Evolutionary conservation across 352 stramenopile genomes (phyloP).

Genomic region (Thraustochytrium striatum): DNA sequence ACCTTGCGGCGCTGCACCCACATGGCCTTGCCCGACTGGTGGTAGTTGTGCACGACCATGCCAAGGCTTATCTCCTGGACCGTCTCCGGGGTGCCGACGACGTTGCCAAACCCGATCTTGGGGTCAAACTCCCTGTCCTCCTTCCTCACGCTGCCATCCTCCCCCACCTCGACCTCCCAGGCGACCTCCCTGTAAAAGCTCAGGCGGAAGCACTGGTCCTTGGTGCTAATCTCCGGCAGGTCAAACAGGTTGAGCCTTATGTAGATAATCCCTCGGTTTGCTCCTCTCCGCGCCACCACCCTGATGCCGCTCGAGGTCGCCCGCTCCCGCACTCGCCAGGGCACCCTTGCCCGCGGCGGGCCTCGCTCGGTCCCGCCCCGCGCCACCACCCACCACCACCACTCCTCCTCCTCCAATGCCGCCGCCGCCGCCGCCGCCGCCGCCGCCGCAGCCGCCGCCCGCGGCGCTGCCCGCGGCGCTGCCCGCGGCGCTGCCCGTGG

Average conservation of each 20-base stretch:
- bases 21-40: background rate
- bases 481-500: too few relatives aligned
- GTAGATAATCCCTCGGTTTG: too few relatives aligned
- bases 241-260: constrained; percentile 6
- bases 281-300: too few relatives aligned
- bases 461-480: too few relatives aligned
- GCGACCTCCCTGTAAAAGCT: constrained; percentile 7
- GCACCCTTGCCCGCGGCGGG: too few relatives aligned
- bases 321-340: too few relatives aligned
- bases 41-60: background rate
- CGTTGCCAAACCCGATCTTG: background rate
- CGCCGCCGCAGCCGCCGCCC: too few relatives aligned
- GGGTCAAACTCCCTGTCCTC: constrained; percentile 4
- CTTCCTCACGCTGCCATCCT: background rate
- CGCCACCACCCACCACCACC: too few relatives aligned
- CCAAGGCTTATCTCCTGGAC: background rate
- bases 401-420: too few relatives aligned
- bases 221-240: background rate
- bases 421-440: too few relatives aligned
- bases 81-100: background rate
- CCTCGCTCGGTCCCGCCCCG: too few relatives aligned
- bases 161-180: background rate
- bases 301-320: too few relatives aligned
- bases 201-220: constrained; percentile 1
- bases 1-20: background rate